phyloP scores from a whole-genome alignment of 2,329 filamentous ascomycete genomes.

The Niveomyces coronatus region DNA sequence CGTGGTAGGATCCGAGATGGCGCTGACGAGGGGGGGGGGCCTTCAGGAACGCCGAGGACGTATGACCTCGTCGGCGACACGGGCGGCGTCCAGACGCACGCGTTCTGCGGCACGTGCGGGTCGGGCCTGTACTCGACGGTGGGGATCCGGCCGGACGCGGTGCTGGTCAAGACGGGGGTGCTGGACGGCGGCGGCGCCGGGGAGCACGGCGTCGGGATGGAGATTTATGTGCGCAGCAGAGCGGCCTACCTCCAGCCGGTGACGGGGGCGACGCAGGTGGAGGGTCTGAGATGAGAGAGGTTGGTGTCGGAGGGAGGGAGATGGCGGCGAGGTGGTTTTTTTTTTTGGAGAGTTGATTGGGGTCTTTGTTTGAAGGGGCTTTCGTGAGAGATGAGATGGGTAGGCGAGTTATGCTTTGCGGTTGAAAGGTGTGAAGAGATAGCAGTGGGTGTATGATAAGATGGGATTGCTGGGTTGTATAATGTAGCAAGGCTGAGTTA shows the following conservation, averaged over 20 bases:
- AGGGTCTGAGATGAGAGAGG: too few species aligned
- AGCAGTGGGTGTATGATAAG: too few species aligned
- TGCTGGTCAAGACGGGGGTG: slow-evolving; percentile 39
- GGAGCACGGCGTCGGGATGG: slow-evolving; percentile 32
- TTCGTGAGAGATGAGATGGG: too few species aligned
- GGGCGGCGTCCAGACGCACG: slow-evolving; percentile 45
- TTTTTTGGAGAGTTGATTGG: too few species aligned
- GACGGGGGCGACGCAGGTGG: slow-evolving; percentile 39
- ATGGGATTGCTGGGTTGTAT: too few species aligned
- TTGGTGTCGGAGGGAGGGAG: too few species aligned
- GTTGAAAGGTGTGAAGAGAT: too few species aligned
- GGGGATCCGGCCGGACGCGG: slow-evolving; percentile 40
- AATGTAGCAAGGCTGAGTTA: too few species aligned
- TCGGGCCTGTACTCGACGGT: slow-evolving; percentile 40
- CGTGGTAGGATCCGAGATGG: too few species aligned
- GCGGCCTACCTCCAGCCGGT: slow-evolving; percentile 30
- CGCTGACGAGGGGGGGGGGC: background rate
- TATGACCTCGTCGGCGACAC: slow-evolving; percentile 37
- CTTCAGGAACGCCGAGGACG: slow-evolving; percentile 32
- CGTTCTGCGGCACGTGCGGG: slow-evolving; percentile 43
- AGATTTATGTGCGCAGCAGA: slow-evolving; percentile 43
- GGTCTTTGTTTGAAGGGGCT: too few species aligned
- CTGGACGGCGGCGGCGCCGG: slow-evolving; percentile 37
- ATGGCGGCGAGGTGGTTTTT: too few species aligned
- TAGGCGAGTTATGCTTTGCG: too few species aligned